phyloP scores from a whole-genome alignment of 2,329 filamentous ascomycete species.

The Aspergillus sp. region DNA sequence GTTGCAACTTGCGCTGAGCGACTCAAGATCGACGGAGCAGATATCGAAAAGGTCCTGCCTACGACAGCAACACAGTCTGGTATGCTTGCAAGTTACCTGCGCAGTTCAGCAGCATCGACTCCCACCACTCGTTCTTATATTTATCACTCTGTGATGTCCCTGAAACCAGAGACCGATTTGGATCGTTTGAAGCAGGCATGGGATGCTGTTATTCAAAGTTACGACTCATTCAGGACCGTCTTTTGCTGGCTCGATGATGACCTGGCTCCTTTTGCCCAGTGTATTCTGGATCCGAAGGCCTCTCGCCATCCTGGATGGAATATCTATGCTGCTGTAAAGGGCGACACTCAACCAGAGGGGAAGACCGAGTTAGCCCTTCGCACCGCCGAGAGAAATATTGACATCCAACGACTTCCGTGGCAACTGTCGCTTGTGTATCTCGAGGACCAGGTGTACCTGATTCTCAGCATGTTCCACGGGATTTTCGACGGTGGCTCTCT shows the following conservation, averaged over 20 bases:
- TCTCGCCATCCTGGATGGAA: slow-evolving; percentile 17
- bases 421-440: slow-evolving; percentile 23
- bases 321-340: slow-evolving; percentile 15
- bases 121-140: slow-evolving; percentile 28
- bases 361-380: slow-evolving; percentile 17
- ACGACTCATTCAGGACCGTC: slow-evolving; percentile 34
- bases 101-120: slow-evolving; percentile 16
- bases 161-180: slow-evolving; percentile 22
- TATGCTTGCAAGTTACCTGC: slow-evolving; percentile 35
- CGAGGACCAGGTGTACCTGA: slow-evolving; percentile 9
- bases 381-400: slow-evolving; percentile 16
- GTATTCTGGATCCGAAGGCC: slow-evolving; percentile 22
- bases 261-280: slow-evolving; percentile 37
- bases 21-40: slow-evolving; percentile 13
- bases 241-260: slow-evolving; percentile 34
- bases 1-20: slow-evolving; percentile 17
- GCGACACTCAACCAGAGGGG: slow-evolving; percentile 10
- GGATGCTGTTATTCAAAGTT: slow-evolving; percentile 23
- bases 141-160: slow-evolving; percentile 30
- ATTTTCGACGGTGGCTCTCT: slow-evolving; percentile 40
- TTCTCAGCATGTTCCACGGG: slow-evolving; percentile 39
- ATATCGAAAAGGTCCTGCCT: slow-evolving; percentile 32
- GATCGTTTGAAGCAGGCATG: slow-evolving; percentile 26
- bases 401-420: slow-evolving; percentile 22
- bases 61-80: slow-evolving; percentile 37